Base-by-base conservation (phyloP, 2,329 filamentous ascomycete species). In the Cercospora sesami region DNA sequence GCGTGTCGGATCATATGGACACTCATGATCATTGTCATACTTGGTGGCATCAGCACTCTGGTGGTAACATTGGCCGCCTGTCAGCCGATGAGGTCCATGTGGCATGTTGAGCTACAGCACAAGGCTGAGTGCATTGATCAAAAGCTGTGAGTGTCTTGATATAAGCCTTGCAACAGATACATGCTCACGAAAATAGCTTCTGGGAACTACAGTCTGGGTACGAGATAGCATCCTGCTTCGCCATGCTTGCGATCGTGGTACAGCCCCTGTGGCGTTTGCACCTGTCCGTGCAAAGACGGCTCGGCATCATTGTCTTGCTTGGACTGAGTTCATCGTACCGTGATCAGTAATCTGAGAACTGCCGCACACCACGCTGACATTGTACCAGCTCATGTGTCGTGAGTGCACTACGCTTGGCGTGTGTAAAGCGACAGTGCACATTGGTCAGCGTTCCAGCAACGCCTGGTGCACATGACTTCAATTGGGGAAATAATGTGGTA, bases 301-400 rank as follows among this genome's bases (percentile, higher is more conserved):
- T 69, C 28, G 67, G 67, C 31, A 60, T 63, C 26, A 66, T 69
- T 9, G n/a, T 66, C 21, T 28, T 69, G 10, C 55, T 69, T 10
- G 63, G 67, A n/a, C 18, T 69, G 21, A 69, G 67, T 45, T 48
- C 42, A 9, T 48, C 42, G 42, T 48, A 48, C 42, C 8, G n/a
- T 21, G 7, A 5, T 1, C 42, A 2, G 7, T 3, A 21, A 6
- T 45, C 6, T 7, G 42, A 12, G 4, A 48, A 21, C 9, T 9
- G 3, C 10, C 18, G 8, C n/a, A 48, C 8, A 48, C 10, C 8
- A 48, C 7, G 18, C 42, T 48, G n/a, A 48, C 42, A 9, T 4
- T 5, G 7, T 21, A 21, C 8, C 10, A 48, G 42, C 18, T 48
- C 42, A 48, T 48, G n/a, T 6, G 18, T 48, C 18, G 42, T 12